Percentiles rank a stretch among this genome's conserved stretches.
Conservation (phyloP, 2,329 filamentous ascomycete genomes). For the Hypoxylon sp. region DNA sequence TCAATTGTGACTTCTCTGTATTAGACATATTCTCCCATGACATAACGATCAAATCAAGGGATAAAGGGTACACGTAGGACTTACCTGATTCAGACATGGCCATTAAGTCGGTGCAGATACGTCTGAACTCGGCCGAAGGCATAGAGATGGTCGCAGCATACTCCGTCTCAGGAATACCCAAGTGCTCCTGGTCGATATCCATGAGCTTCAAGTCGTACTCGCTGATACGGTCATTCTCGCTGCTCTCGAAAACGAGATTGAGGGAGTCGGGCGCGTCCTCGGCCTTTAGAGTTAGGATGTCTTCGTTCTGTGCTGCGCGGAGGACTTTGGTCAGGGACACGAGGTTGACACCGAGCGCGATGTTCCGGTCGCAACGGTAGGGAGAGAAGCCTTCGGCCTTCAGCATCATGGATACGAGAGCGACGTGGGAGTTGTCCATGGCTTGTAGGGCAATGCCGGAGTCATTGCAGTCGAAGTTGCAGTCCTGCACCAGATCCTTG, state of each 20-base stretch:
- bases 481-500: slow-evolving; percentile 99
- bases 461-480: slow-evolving; percentile 99
- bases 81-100: slow-evolving; percentile 95
- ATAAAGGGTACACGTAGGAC: slow-evolving; percentile 52
- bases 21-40: slow-evolving; percentile 35
- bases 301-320: slow-evolving; percentile 92
- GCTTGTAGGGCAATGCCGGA: slow-evolving; percentile 97
- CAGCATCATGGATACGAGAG: slow-evolving; percentile 98
- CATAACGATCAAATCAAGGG: not conserved
- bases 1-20: slow-evolving; percentile 84
- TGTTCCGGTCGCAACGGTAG: slow-evolving; percentile 98
- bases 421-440: slow-evolving; percentile 99
- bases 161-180: slow-evolving; percentile 99
- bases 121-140: slow-evolving; percentile 91
- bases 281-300: slow-evolving; percentile 95
- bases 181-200: slow-evolving; percentile 99
- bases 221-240: slow-evolving; percentile 89
- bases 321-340: slow-evolving; percentile 97
- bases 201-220: slow-evolving; percentile 99
- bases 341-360: slow-evolving; percentile 97
- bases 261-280: slow-evolving; percentile 96
- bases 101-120: slow-evolving; percentile 93
- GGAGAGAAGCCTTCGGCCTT: slow-evolving; percentile 95
- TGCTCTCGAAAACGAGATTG: slow-evolving; percentile 95
- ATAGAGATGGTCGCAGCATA: slow-evolving; percentile 93